A percentile compares a stretch with the other conserved stretches of the same genome.
phyloP scores from a whole-genome alignment of 2,329 filamentous ascomycete genomes.

The Sarocladium kiliense region DNA sequence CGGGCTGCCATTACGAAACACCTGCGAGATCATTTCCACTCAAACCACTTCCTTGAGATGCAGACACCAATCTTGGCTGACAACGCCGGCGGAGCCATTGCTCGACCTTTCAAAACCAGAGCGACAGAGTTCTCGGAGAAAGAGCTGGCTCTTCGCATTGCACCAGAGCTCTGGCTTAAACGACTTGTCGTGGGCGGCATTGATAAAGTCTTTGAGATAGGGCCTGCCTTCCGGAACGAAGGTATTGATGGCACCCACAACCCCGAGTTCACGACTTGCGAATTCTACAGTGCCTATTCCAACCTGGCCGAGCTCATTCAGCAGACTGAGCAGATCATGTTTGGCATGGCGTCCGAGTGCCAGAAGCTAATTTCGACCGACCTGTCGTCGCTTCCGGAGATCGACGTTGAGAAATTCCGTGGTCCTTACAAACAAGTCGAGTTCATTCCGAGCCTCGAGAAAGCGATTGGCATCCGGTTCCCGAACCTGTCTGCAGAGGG shows the following conservation, averaged over 20 bases:
- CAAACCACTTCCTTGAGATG: conserved; percentile 75
- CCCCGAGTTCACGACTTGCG: conserved; percentile 94
- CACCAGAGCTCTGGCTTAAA: conserved; percentile 94
- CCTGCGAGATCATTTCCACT: conserved; percentile 68
- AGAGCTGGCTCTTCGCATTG: conserved; percentile 75
- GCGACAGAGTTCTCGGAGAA: conserved; percentile 71
- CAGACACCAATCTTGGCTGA: conserved; percentile 84
- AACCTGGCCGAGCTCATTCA: conserved; percentile 69
- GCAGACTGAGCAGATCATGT: conserved; percentile 69
- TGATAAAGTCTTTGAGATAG: conserved; percentile 87
- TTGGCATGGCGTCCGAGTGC: conserved; percentile 50
- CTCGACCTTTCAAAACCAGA: conserved; percentile 77
- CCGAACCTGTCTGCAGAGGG: conserved; percentile 54
- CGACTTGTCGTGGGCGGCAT: conserved; percentile 84
- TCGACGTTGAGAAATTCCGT: conserved; percentile 43
- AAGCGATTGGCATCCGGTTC: conserved; percentile 57
- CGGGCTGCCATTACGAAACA: conserved; percentile 70
- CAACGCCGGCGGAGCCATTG: conserved; percentile 79
- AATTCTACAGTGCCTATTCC: conserved; percentile 88
- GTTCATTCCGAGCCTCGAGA: conserved; percentile 77
- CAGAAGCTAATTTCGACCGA: conserved; percentile 37
- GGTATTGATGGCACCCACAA: conserved; percentile 89
- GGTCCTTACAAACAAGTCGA: conserved; percentile 64
- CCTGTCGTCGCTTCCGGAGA: conserved; percentile 39
- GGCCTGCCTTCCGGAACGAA: conserved; percentile 89